Base-by-base conservation (phyloP, 208 protist species). In the Acanthamoeba triangularis region DNA sequence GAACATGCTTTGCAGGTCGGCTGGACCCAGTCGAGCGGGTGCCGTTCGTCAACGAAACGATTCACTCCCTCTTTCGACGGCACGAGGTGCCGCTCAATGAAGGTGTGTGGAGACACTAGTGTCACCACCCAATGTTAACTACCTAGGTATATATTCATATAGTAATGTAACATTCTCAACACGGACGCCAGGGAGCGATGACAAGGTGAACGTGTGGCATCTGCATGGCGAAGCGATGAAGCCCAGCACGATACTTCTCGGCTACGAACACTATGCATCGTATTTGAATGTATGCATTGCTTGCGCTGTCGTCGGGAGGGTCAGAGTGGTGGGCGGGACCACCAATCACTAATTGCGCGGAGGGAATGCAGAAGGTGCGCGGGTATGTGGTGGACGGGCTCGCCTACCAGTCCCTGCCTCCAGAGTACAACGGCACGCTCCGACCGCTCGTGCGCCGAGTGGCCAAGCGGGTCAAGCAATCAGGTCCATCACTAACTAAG, bases 141-240 rank as follows among this genome's bases (percentile, higher is more conserved):
- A n/a, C n/a, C n/a, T n/a, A n/a, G n/a, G n/a, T n/a, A n/a, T n/a
- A n/a, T n/a, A n/a, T n/a, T n/a, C n/a, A n/a, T n/a, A n/a, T n/a
- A n/a, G n/a, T n/a, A n/a, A n/a, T n/a, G 23, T 14, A 10, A 35
- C 14, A 72, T 35, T 37, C 65, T 37, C 23, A 41, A 72, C 30
- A 37, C 65, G 3, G 23, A 72, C 7, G 2, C 23, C 59, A 65
- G 59, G 59, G 25, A 65, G 59, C 59, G 59, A 65, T 30, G 59
- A 54, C 6, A 54, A 44, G 69, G 30, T 78, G 7, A 44, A 7
- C n/a, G 69, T 78, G 69, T 78, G 69, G 69, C 69, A 78, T 20
- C 69, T 78, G 69, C 69, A 78, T 20, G 69, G 69, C n/a, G 69
- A 78, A 14, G 69, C 69, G 28, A 44, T 30, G 30, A 78, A 41